Evolutionary conservation across 805 yeast genomes (phyloP), one percentile per base, ranked within the genome.

Genomic region (Clavispora phyllophila): DNA sequence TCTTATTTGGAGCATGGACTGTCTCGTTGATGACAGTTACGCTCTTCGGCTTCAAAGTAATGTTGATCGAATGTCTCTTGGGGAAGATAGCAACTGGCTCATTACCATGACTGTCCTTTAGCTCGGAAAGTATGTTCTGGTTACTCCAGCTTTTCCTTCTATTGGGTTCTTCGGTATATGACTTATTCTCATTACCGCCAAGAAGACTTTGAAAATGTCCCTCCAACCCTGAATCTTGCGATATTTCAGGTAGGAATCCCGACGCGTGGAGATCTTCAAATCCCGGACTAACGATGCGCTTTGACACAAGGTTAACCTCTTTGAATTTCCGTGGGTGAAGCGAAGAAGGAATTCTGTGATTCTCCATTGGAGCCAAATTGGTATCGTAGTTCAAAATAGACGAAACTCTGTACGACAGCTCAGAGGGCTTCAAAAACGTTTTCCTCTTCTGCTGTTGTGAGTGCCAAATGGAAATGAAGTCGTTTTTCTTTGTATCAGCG

Each of bases 161-260:
- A 8, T 14, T 23, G 5, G 3, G 14, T 15, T 37, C 31, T 5
- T 25, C 23, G 9, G 22, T 10, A 23, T 17, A n/a, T 3, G 26
- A n/a, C 19, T 19, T 19, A 9, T 20, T 27, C 14, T 37, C 9
- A 20, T 23, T 23, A 1, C 49, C 32, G 4, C 20, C 33, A 26
- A 58, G 55, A 54, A 71, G 61, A 15, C 60, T 60, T 23, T 58
- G 58, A 53, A 75, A 73, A 36, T 72, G 73, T 37, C 59, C 58
- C 37, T 65, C 78, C 54, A 75, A 70, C 13, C 75, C 79, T 2
- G 79, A 73, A 35, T 73, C 75, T 27, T 64, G 65, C 1, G 77
- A 67, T 22, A 73, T 39, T 46, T 76, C 76, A 4, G 80, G 80
- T 39, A 76, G 60, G 32, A 68, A 61, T 43, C 65, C 61, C 18